Evolutionary conservation across 768 basidiomycete genomes (phyloP).

Genomic region (Harrya chromipes): DNA sequence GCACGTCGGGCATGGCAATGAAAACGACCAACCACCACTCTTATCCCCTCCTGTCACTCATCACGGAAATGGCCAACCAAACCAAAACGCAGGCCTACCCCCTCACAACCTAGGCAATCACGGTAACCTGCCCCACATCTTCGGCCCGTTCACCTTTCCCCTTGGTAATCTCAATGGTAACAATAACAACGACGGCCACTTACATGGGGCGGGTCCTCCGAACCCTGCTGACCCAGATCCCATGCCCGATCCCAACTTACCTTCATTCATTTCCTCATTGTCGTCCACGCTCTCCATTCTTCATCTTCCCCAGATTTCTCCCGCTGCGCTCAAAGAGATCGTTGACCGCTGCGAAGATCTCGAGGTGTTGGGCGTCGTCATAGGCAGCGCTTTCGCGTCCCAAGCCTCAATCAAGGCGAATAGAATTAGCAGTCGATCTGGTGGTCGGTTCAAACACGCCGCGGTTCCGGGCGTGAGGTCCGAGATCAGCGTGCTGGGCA

Average conservation of each 20-base stretch:
- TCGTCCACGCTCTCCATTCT: conserved; percentile 33
- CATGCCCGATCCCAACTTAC: conserved; percentile 15
- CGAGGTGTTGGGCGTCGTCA: conserved; percentile 17
- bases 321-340: conserved; percentile 18
- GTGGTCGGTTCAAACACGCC: not conserved
- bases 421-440: not conserved
- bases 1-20: not conserved
- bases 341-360: conserved; percentile 19
- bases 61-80: no score
- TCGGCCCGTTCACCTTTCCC: conserved; percentile 1
- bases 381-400: conserved; percentile 11
- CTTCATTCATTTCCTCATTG: conserved; percentile 32
- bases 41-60: conserved; percentile 2
- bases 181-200: not conserved
- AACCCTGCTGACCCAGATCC: conserved; percentile 1
- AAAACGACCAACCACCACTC: conserved; percentile 13
- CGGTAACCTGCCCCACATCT: not conserved
- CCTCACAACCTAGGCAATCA: no score
- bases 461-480: not conserved
- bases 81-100: no score
- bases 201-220: not conserved
- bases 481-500: conserved; percentile 13
- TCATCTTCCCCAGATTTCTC: conserved; percentile 23
- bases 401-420: not conserved
- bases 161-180: conserved; percentile 2